A percentile compares a stretch with the other conserved stretches of the same genome.
phyloP scores from a whole-genome alignment of 1,284 basidiomycete genomes.

The Apiotrichum gracile region DNA sequence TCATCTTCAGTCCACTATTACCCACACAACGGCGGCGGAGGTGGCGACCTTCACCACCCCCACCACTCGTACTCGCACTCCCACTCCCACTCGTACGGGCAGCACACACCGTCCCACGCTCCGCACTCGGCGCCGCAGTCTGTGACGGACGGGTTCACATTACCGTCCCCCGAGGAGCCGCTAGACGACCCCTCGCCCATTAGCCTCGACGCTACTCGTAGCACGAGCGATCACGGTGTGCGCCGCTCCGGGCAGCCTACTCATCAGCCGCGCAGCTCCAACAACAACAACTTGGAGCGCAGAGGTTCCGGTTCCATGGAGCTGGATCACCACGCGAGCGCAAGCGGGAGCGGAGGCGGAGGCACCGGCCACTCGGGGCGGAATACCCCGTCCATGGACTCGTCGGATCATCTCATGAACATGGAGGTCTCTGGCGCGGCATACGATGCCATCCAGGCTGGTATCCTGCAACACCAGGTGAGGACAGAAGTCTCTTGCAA shows the following conservation, averaged over 20 bases:
- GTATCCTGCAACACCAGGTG: slow-evolving; percentile 20
- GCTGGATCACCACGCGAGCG: background rate
- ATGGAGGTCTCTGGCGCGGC: slow-evolving; percentile 5
- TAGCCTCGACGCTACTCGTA: slow-evolving; percentile 9
- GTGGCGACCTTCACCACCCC: background rate
- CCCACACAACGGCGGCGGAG: background rate
- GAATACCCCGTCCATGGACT: slow-evolving; percentile 2
- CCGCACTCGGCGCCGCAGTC: background rate
- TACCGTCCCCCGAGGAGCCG: slow-evolving; percentile 3
- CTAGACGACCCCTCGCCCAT: slow-evolving; percentile 20
- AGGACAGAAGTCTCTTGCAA: background rate
- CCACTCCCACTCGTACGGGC: background rate
- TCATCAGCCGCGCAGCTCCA: background rate
- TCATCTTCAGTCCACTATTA: background rate
- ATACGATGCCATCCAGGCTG: slow-evolving; percentile 19
- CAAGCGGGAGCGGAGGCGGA: background rate
- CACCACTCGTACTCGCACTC: background rate
- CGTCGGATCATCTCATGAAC: slow-evolving; percentile 1
- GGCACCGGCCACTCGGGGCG: background rate
- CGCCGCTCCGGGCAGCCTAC: background rate
- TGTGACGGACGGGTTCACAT: background rate
- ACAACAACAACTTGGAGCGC: background rate
- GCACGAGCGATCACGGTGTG: slow-evolving; percentile 5
- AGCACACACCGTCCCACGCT: background rate
- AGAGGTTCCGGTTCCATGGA: background rate